Conservation (phyloP, 345 rosid species). For the Citrus medica region DNA sequence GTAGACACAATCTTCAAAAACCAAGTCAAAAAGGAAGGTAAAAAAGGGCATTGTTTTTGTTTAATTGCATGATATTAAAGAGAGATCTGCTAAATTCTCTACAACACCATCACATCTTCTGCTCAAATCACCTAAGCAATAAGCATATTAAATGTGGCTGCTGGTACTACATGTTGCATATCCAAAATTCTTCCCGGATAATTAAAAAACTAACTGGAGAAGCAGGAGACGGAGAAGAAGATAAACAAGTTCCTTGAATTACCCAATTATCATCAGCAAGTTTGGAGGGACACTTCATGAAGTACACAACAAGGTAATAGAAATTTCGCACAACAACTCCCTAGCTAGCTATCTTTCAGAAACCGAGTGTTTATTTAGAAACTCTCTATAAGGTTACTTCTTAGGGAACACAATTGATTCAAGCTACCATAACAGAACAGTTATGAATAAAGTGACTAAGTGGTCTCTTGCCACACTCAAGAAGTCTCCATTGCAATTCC, state of each 20-base stretch:
- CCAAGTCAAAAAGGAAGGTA: too few relatives aligned
- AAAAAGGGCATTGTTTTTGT: too few relatives aligned
- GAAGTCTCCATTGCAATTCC: constrained; percentile 63
- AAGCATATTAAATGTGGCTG: neutral
- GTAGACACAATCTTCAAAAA: too few relatives aligned
- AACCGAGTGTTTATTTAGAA: constrained; percentile 7
- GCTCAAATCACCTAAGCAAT: neutral
- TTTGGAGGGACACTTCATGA: neutral
- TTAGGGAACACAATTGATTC: constrained; percentile 8
- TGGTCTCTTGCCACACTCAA: constrained; percentile 42
- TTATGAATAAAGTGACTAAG: constrained; percentile 72
- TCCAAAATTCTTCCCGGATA: neutral
- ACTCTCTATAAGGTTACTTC: neutral
- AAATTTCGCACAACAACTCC: constrained; percentile 8
- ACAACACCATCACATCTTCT: neutral
- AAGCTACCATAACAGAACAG: constrained; percentile 84
- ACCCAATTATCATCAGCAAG: constrained; percentile 1
- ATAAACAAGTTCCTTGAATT: constrained; percentile 3
- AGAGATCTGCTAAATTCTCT: neutral
- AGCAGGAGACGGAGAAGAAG: neutral
- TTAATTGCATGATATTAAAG: too few relatives aligned
- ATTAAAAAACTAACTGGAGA: neutral
- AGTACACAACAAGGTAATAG: neutral
- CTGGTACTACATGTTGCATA: neutral
- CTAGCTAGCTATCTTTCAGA: neutral